Evolutionary conservation across 1,284 basidiomycete species (phyloP).

Genomic region (Wallemia ichthyophaga): DNA sequence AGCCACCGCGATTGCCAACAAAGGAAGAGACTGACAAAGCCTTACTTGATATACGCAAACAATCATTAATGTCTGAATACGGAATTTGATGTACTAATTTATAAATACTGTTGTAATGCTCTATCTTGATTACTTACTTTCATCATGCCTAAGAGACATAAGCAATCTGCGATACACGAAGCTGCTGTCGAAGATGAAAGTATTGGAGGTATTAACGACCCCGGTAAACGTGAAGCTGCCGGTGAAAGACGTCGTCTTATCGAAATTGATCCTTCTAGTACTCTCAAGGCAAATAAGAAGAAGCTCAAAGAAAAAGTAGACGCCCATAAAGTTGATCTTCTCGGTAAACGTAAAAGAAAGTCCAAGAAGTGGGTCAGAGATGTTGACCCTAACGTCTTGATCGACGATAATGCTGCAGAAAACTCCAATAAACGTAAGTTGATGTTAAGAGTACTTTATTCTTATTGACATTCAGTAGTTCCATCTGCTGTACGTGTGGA

Average conservation of each 20-base stretch:
- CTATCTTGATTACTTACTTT: not conserved
- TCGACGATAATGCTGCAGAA: not conserved
- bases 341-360: not conserved
- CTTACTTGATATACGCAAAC: constrained; percentile 46
- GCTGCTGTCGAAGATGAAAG: not conserved
- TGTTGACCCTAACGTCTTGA: not conserved
- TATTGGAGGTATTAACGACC: not conserved
- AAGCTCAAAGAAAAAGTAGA: not conserved
- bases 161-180: not conserved
- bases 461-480: not conserved
- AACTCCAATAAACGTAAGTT: not conserved
- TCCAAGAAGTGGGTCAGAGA: not conserved
- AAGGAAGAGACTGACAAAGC: constrained; percentile 47
- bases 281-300: not conserved
- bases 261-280: not conserved
- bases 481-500: not conserved
- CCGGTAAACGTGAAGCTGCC: not conserved
- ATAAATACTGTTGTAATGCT: not conserved
- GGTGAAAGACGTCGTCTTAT: not conserved
- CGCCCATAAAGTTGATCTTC: not conserved
- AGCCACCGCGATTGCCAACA: constrained; percentile 41
- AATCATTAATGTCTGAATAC: constrained; percentile 53
- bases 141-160: not conserved
- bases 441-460: not conserved
- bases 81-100: constrained; percentile 17